phyloP scores from a whole-genome alignment of 164 flowering plant genomes.

The Macadamia integrifolia region DNA sequence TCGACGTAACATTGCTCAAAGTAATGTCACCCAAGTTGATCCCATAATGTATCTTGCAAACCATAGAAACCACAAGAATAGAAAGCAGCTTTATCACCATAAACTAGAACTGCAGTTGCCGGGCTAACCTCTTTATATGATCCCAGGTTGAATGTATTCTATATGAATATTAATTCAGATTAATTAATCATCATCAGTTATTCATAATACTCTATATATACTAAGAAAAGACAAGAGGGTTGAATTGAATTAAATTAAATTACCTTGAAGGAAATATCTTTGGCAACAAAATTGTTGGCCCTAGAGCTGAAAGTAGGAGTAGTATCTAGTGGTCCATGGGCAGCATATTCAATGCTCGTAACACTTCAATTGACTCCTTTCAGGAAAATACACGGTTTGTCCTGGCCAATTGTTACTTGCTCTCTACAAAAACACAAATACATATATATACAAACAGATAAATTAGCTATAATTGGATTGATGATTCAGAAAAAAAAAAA shows the following conservation, averaged over 20 bases:
- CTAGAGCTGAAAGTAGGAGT: slow-evolving; percentile 20
- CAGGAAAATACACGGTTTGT: slow-evolving; percentile 25
- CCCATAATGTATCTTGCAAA: slow-evolving; percentile 38
- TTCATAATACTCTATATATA: too few relatives aligned
- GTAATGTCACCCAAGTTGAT: slow-evolving; percentile 23
- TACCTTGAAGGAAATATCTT: slow-evolving; percentile 27
- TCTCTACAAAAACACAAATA: slow-evolving; percentile 20
- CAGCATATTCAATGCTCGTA: slow-evolving; percentile 17
- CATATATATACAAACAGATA: background rate
- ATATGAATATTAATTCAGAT: background rate
- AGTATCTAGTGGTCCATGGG: background rate
- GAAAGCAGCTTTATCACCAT: slow-evolving; percentile 31
- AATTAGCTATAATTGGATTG: too few relatives aligned
- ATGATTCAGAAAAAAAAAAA: background rate
- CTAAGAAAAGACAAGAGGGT: background rate
- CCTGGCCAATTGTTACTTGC: slow-evolving; percentile 13
- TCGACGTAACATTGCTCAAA: slow-evolving; percentile 28
- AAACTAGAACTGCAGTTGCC: slow-evolving; percentile 18
- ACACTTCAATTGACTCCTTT: slow-evolving; percentile 17
- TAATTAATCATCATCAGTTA: too few relatives aligned
- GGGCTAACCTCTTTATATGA: background rate
- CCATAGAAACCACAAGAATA: slow-evolving; percentile 23
- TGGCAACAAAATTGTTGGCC: slow-evolving; percentile 15
- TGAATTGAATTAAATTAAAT: background rate
- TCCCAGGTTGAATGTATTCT: slow-evolving; percentile 6